phyloP scores from a whole-genome alignment of 2,329 filamentous ascomycete species.

The Exophiala sideris region DNA sequence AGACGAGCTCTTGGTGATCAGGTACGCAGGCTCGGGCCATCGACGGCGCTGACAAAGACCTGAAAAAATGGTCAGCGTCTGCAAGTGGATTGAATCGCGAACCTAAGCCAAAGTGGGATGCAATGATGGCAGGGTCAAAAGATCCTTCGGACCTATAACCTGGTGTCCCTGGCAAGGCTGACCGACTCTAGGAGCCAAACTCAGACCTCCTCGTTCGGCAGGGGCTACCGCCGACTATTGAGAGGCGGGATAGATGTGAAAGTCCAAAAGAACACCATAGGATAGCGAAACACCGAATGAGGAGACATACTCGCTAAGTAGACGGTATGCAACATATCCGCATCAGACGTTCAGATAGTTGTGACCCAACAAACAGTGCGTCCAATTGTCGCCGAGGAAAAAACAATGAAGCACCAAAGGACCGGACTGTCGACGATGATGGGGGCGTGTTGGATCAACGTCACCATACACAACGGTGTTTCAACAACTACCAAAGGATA shows the following conservation, averaged over 20 bases:
- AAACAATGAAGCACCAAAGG: conserved; percentile 5
- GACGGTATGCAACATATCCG: conserved; percentile 29
- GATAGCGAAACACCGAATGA: conserved; percentile 5
- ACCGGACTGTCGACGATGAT: conserved; percentile 7
- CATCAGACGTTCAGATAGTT: conserved; percentile 7
- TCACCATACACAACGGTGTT: conserved; percentile 10
- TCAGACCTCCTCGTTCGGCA: not conserved
- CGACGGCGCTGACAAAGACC: conserved; percentile 91
- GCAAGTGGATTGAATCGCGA: not conserved
- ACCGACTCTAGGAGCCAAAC: conserved; percentile 8
- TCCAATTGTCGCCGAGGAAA: conserved; percentile 13
- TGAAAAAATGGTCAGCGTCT: conserved; percentile 39
- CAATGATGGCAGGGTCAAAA: not conserved
- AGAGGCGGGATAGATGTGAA: not conserved
- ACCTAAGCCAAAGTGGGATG: conserved; percentile 3
- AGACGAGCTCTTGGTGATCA: conserved; percentile 56
- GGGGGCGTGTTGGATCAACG: conserved; percentile 8
- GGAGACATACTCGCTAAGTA: conserved; percentile 29
- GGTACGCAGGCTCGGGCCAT: conserved; percentile 89
- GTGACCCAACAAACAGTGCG: conserved; percentile 21
- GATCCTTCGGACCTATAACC: not conserved
- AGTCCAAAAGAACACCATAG: conserved; percentile 1
- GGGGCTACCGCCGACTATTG: conserved; percentile 2
- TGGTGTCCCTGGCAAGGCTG: conserved; percentile 15
- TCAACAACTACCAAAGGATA: conserved; percentile 8